Conservation (phyloP, 129 eudicot genomes). For the Tagetes erecta region DNA sequence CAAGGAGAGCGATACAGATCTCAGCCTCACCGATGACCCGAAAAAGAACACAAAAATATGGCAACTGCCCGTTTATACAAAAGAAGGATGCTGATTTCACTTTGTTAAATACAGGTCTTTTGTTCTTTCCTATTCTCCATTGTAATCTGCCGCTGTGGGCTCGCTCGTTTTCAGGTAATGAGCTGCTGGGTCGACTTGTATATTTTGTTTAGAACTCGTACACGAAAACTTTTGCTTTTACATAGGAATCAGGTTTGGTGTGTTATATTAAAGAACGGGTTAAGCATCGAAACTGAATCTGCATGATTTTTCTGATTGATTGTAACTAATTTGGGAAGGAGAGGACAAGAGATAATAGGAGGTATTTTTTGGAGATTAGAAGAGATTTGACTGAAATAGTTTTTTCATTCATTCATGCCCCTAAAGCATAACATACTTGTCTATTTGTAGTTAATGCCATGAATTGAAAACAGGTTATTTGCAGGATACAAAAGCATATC, state of each 20-base stretch:
- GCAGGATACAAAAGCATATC: not conserved
- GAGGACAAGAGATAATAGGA: no score
- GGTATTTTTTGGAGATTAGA: no score
- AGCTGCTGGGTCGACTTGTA: slow-evolving; percentile 22
- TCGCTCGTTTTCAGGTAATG: not conserved
- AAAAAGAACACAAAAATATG: slow-evolving; percentile 84
- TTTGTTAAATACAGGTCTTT: not conserved
- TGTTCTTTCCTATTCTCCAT: not conserved
- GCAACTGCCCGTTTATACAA: slow-evolving; percentile 77
- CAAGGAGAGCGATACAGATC: slow-evolving; percentile 67
- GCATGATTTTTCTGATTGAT: no score
- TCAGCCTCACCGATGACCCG: slow-evolving; percentile 93
- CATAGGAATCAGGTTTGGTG: slow-evolving; percentile 9
- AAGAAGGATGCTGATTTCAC: slow-evolving; percentile 49
- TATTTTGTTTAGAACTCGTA: slow-evolving; percentile 27
- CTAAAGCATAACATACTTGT: no score
- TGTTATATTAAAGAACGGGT: not conserved
- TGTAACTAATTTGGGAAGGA: no score
- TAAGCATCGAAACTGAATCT: not conserved
- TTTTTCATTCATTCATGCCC: no score
- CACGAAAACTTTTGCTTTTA: slow-evolving; percentile 15
- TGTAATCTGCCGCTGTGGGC: slow-evolving; percentile 24
- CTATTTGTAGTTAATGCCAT: not conserved
- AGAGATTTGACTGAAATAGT: no score
- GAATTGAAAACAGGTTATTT: not conserved